Evolutionary conservation across 306 rosid species (phyloP), one percentile per base, ranked within the genome.

Genomic region (Parietaria judaica): DNA sequence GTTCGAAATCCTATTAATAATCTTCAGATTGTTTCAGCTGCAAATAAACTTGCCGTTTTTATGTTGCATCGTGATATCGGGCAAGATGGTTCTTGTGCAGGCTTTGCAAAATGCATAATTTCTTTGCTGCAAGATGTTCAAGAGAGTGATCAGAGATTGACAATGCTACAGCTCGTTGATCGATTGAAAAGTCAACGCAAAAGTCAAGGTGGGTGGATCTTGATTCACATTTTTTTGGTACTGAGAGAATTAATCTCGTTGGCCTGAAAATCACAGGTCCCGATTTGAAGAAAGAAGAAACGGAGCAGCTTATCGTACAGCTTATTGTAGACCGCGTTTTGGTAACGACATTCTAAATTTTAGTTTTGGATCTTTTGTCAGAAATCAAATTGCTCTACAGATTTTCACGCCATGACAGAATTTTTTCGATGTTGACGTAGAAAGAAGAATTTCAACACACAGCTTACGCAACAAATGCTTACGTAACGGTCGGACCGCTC

Each of bases 391-490:
- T 41, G 3, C 45, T 41, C 45, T 41, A 41, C 1, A 41, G 45
- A 8, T 41, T 41, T 41, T 41, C 45, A 41, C 9, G 6, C 1
- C 1, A 3, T 41, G 45, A 41, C 45, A 41, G 1, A 41, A 55
- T 16, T 46, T 48, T 35, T 61, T 36, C 72, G 64, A 79, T 76
- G 46, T 70, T 67, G 47, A 63, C 79, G 81, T 61, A 91, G 97
- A 91, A 85, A 81, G 97, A 91, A 81, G 97, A 91, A 66, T 91
- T 78, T 80, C 97, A 91, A 80, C 97, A 91, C 77, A 87, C 97
- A 69, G 78, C 95, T 67, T 91, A 85, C 77, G 51, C 95, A 36
- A 91, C 96, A 46, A 91, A 91, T 78, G 91, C 97, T 23, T 91
- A 91, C 38, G 71, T 91, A 53, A 63, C 89, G 8, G 6, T 77